Evolutionary conservation across 352 stramenopile species (phyloP), one percentile per base, ranked within the genome.

Genomic region (Globisporangium nunn): DNA sequence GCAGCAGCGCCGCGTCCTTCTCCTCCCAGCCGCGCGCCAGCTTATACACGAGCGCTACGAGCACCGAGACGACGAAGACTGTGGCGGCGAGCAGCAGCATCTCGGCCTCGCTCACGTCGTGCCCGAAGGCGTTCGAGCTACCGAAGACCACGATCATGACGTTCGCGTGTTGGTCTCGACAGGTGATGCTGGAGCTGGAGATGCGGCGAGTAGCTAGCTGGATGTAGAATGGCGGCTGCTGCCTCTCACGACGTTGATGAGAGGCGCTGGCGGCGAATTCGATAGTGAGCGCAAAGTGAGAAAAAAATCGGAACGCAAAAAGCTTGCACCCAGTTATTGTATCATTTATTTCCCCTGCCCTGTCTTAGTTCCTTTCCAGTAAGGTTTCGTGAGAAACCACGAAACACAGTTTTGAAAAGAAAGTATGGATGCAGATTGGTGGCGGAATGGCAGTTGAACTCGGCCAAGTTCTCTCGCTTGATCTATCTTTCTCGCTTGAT

Each of bases 1-100:
- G 58, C 11, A 84, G 51, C 11, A 84, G 51, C 53, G 68, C 67
- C 62, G 53, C 62, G 52, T 72, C 58, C 51, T 87, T 78, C 53
- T 81, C 67, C 45, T 89, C 79, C 71, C 75, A 89, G 7, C 75
- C 79, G 56, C 77, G 79, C 50, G 79, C 75, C 43, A 87, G 67
- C 64, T 89, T 89, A 72, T 85, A 89, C 33, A 89, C 77, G 31
- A 89, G 61, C 56, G 81, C 79, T 35, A 89, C 68, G 28, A 89
- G 65, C 67, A 89, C 69, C 23, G 79, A 89, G 18, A 87, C 69
- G 48, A 89, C 75, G 54, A 89, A 89, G 40, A 89, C 74, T 6
- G 79, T 89, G 8, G 72, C 73, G 3, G 76, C 64, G 46, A 89
- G 66, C 50, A 87, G 55, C 63, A 87, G 72, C 74, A 85, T 85